Base-by-base conservation (phyloP, 163 green algal genomes). In the Prototheca cutis region DNA sequence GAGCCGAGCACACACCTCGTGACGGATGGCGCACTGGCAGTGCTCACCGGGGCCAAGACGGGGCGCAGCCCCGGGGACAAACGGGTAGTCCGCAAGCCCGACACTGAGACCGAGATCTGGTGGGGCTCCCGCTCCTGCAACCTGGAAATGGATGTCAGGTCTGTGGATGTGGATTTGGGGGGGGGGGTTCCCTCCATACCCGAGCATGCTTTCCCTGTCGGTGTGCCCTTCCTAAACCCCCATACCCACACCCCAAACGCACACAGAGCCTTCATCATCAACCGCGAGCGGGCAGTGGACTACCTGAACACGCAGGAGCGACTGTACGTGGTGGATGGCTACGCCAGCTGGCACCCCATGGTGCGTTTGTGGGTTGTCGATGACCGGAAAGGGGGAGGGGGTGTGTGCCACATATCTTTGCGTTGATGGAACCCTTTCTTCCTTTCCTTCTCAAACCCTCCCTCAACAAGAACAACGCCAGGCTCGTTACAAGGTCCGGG, bases 251-350 rank as follows among this genome's bases (percentile, higher is more conserved):
- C 33, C 23, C 10, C 33, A 33, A 25, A 30, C 2, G 25, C 15
- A 18, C 21, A 19, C 52, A 31, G 36, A 84, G 65, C 82, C 4
- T 95, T 95, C 70, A 55, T 88, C 19, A 66, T 87, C 48, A 93
- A 93, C 63, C 71, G 87, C 8, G 83, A 93, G 68, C 71, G 79
- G 2, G 84, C 83, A 3, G 76, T 96, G 13, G 82, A 90, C 61
- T 95, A 93, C 74, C 74, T 96, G 28, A 94, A 94, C 76, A 87
- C 78, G 36, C 71, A 91, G 48, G 79, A 93, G 33, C 71, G 80
- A 6, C 64, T 96, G 15, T 96, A 89, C 62, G 76, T 93, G 2
- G 80, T 92, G 58, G 85, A 92, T 61, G 84, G 80, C 23, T 95
- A 80, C 68, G 87, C 82, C 32, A 85, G 87, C 52, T 51, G 42